These are phyloP conservation scores for Zancudomyces culisetae DNA, from an alignment of 371 early-diverging fungal genomes.

Conservation along the genomic window DNA sequence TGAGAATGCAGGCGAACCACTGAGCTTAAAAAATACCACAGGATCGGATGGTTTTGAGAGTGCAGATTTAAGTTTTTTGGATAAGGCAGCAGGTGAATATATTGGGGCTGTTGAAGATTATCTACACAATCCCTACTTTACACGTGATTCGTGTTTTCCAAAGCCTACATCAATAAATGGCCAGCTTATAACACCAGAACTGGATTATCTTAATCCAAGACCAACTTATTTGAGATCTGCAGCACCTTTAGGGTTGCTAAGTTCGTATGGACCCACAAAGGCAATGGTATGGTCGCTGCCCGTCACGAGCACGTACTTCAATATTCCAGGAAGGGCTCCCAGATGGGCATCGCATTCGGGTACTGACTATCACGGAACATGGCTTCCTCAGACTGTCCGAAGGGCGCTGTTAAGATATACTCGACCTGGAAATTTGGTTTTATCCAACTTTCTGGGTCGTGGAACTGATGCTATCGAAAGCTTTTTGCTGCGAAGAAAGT, in stretches of 20 bases:
- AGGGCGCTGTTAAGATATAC: slow-evolving; percentile 62
- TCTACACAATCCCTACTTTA: slow-evolving; percentile 56
- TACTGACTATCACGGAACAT: slow-evolving; percentile 84
- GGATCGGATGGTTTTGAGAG: no score
- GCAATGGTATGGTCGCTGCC: slow-evolving; percentile 57
- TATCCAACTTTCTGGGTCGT: slow-evolving; percentile 78
- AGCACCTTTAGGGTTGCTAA: slow-evolving; percentile 15
- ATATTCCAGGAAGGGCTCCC: slow-evolving; percentile 77
- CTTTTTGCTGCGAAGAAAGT: slow-evolving; percentile 57
- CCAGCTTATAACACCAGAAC: not conserved
- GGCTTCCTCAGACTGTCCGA: slow-evolving; percentile 82
- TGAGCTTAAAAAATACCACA: no score
- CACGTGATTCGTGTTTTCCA: slow-evolving; percentile 26
- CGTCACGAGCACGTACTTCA: slow-evolving; percentile 64
- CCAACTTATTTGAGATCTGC: not conserved
- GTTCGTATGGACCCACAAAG: slow-evolving; percentile 48
- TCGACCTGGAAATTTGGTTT: slow-evolving; percentile 43
- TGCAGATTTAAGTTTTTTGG: no score
- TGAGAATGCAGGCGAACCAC: no score
- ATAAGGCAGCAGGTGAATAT: slow-evolving; percentile 24
- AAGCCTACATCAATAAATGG: not conserved
- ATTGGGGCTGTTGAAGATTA: slow-evolving; percentile 54
- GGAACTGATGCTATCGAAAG: slow-evolving; percentile 89
- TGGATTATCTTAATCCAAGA: not conserved
- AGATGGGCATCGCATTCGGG: slow-evolving; percentile 84